Evolutionary conservation across 2,329 filamentous ascomycete genomes (phyloP).

Genomic region (Aspergillus hortae): DNA sequence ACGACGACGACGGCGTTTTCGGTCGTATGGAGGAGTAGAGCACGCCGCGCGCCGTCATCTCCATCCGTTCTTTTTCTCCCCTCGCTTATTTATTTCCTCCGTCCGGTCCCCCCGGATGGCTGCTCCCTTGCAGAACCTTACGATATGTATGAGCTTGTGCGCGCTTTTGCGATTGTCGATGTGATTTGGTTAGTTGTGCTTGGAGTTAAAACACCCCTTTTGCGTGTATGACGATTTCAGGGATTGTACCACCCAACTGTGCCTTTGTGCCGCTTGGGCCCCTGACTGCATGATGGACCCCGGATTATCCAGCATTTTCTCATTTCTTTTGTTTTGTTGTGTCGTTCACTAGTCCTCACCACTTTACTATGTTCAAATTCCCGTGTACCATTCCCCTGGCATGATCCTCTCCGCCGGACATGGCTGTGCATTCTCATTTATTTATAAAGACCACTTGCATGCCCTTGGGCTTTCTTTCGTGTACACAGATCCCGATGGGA

Average conservation of each 20-base stretch:
- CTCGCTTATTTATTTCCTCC: neutral
- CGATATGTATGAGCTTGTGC: conserved; percentile 39
- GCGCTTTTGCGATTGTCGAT: conserved; percentile 26
- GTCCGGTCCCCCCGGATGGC: conserved; percentile 7
- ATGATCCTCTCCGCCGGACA: neutral
- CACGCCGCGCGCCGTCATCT: conserved; percentile 1
- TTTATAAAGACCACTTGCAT: conserved; percentile 7
- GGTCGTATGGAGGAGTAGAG: conserved; percentile 86
- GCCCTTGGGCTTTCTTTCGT: conserved; percentile 4
- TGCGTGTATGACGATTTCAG: conserved; percentile 20
- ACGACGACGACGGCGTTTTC: conserved; percentile 94
- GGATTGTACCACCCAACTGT: conserved; percentile 10
- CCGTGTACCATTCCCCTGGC: conserved; percentile 6
- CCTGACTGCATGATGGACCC: conserved; percentile 9
- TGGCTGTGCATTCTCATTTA: conserved; percentile 6
- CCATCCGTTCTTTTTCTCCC: conserved; percentile 1
- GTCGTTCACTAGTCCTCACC: neutral
- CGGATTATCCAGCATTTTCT: conserved; percentile 5
- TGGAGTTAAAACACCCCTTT: conserved; percentile 22
- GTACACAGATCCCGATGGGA: conserved; percentile 8
- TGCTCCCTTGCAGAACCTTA: conserved; percentile 22
- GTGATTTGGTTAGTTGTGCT: conserved; percentile 22
- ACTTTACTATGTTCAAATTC: conserved; percentile 5
- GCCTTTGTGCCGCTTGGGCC: conserved; percentile 5
- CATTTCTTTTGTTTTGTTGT: conserved; percentile 1